Percentiles rank a stretch among this genome's conserved stretches.
Evolutionary conservation across 1,139 yeast genomes (phyloP).

Genomic region (Pichia sp.): DNA sequence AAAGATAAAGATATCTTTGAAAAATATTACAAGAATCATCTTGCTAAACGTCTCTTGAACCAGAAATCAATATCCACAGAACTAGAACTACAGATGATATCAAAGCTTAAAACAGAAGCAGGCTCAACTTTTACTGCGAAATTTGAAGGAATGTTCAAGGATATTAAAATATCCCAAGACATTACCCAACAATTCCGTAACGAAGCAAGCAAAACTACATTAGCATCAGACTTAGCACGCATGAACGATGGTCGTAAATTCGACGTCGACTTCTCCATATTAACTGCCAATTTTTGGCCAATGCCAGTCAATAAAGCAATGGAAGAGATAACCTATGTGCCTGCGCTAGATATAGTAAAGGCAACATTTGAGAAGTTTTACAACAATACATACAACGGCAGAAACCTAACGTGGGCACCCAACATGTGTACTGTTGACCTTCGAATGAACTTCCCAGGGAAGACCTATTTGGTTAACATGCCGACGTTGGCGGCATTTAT

Average conservation of each 20-base stretch:
- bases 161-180: constrained; percentile 65
- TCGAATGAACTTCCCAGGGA: constrained; percentile 57
- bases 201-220: neutral
- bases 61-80: constrained; percentile 32
- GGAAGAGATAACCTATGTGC: constrained; percentile 52
- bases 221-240: constrained; percentile 13
- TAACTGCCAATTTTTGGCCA: constrained; percentile 62
- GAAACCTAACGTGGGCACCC: constrained; percentile 79
- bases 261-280: constrained; percentile 47
- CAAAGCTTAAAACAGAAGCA: constrained; percentile 69
- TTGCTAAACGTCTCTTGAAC: constrained; percentile 70
- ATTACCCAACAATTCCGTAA: constrained; percentile 25
- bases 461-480: constrained; percentile 75
- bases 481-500: constrained; percentile 78
- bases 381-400: constrained; percentile 61
- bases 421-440: constrained; percentile 80
- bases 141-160: constrained; percentile 85
- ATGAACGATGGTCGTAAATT: constrained; percentile 27
- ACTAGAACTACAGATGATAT: constrained; percentile 43
- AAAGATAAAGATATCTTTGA: constrained; percentile 87
- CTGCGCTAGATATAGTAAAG: constrained; percentile 40
- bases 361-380: constrained; percentile 47
- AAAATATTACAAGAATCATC: constrained; percentile 74
- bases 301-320: constrained; percentile 54
- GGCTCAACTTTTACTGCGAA: constrained; percentile 79